Evolutionary conservation across 148 eudicot species (phyloP), one percentile per base, ranked within the genome.

Genomic region (Nyssa sinensis): DNA sequence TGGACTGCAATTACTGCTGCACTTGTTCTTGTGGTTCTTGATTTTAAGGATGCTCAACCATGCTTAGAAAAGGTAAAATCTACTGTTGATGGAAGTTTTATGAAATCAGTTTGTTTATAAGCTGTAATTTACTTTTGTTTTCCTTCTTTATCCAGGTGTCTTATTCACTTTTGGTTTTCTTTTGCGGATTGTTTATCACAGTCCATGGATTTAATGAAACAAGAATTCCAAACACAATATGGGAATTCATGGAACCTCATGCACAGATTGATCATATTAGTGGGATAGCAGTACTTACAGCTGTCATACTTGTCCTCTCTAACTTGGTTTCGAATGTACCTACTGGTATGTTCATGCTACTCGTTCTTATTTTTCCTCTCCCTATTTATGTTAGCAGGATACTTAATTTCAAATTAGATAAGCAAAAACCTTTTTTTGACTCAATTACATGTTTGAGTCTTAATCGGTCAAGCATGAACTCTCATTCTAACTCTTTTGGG

Each of bases 1-100:
- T 94, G 97, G 97, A 88, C 95, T 62, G 93, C 97, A 21, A 75
- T 94, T 70, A 90, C 95, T 59, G 93, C 98, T 57, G 98, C 98
- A 6, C 84, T 94, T n/a, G 97, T 93, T 60, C 97, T 94, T 41
- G 86, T 90, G 31, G 88, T 91, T 83, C 91, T 94, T 72, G 98
- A 94, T 80, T 94, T 78, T 57, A 72, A 66, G 58, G 80, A 78
- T 78, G 80, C 80, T 31, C 51, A 72, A 13, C 76, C 80, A 7
- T 76, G 76, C 75, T 77, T 94, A 69, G 98, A 90, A 60, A 91
- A 94, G 93, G 98, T 94, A 62, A 51, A 29, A 5, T n/a, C 9
- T 37, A 37, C 5, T 37, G 44, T 37, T 37, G 44, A 9, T 37
- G 44, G 44, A 37, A 37, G 24, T 34, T 34, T 28, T 39, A 10